Base-by-base conservation (phyloP, 2,329 filamentous ascomycete genomes). In the Neonectria punicea region DNA sequence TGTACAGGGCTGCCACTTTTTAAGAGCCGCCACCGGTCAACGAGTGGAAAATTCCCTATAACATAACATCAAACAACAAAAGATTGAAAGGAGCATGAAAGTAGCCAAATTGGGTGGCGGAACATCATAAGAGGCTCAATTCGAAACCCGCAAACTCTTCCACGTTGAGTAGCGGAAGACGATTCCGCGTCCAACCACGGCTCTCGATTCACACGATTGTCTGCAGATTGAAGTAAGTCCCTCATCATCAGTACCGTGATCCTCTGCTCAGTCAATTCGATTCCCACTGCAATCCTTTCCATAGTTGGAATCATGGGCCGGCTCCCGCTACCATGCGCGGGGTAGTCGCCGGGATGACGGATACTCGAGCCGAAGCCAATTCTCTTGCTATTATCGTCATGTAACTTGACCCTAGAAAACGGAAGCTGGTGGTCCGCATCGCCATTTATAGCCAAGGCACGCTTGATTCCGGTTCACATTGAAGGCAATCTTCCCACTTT, bases 391-490 rank as follows among this genome's bases (percentile, higher is more conserved):
- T 36, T 25, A 41, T 47, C 53, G 59, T 47, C 14, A 54, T 54
- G 30, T 14, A 50, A 41, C 44, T 30, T n/a, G 18, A 39, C 13
- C 25, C 9, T 49, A 22, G 41, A 22, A 16, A 36, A 30, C 61
- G 61, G 61, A 63, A 28, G 49, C 22, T 58, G 16, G 8, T 54
- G 30, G 49, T 63, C 59, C 59, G 59, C 10, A 13, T 22, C 28
- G n/a, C 41, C 43, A 41, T 58, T 53, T 14, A 43, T 25, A 47
- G 44, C 41, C 41, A 41, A 28, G 3, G 22, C 20, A 11, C 20
- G 5, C 55, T 39, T 49, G 32, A 39, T 9, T 63, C 11, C 11
- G 54, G 11, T 30, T 54, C 14, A n/a, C 14, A 14, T 8, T 2
- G n/a, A 22, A 41, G 16, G 13, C 8, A 18, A 3, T 18, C 2